Percentiles rank a stretch among this genome's conserved stretches.
phyloP scores from a whole-genome alignment of 2,329 filamentous ascomycete genomes.

The Apiospora koreana region DNA sequence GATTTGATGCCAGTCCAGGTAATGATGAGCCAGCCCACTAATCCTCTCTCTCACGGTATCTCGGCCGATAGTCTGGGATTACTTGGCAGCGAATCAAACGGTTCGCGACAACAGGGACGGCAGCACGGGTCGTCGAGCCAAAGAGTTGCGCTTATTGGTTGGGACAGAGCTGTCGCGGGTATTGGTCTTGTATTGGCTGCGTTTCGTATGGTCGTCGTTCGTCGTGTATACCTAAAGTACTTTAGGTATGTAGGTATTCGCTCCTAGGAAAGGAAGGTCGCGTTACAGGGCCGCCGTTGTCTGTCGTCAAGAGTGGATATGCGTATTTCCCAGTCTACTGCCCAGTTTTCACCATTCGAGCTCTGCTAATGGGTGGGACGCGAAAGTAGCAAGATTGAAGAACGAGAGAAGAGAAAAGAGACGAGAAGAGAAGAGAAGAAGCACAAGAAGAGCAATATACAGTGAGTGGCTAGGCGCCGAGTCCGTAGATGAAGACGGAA shows the following conservation, averaged over 20 bases:
- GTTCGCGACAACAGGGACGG: background rate
- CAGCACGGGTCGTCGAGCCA: background rate
- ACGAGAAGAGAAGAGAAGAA: background rate
- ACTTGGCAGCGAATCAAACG: background rate
- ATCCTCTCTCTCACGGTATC: background rate
- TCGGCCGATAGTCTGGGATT: background rate
- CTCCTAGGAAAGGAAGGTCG: background rate
- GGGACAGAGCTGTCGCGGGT: background rate
- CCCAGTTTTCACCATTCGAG: background rate
- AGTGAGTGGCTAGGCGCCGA: background rate
- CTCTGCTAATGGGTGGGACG: background rate
- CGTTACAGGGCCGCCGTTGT: background rate
- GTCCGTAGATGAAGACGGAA: background rate
- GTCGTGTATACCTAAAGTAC: too few species aligned
- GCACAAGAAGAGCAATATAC: background rate
- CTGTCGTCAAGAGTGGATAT: background rate
- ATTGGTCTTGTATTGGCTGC: background rate
- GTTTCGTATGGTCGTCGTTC: background rate
- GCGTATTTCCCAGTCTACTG: background rate
- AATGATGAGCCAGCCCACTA: background rate
- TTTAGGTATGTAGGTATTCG: background rate
- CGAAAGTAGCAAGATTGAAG: background rate
- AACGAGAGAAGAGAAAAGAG: background rate
- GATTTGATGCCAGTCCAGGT: background rate
- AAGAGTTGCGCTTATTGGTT: background rate